Conservation (phyloP, 148 eudicot species). For the Camellia japonica region DNA sequence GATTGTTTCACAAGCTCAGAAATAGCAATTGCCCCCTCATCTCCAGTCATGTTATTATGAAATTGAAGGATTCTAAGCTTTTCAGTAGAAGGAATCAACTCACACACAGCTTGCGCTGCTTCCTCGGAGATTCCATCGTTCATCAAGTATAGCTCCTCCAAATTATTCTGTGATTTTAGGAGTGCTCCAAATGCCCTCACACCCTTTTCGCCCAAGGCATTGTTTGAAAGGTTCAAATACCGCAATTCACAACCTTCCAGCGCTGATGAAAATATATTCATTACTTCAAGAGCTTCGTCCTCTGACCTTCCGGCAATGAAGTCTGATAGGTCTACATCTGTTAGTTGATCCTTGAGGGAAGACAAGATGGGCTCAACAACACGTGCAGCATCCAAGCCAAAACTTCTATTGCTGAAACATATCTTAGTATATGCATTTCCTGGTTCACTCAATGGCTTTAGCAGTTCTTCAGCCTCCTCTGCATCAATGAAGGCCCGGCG, state of each 20-base stretch:
- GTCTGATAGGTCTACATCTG: constrained; percentile 70
- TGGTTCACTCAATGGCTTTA: constrained; percentile 49
- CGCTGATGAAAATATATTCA: constrained; percentile 62
- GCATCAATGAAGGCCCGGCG: constrained; percentile 54
- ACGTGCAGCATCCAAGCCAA: constrained; percentile 66
- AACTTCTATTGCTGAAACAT: constrained; percentile 78
- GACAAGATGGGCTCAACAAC: constrained; percentile 57
- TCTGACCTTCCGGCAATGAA: constrained; percentile 76
- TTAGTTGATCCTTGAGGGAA: constrained; percentile 50
- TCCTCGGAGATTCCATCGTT: constrained; percentile 77
- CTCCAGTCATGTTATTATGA: constrained; percentile 77
- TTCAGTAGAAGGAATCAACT: constrained; percentile 60
- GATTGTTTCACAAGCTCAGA: constrained; percentile 49
- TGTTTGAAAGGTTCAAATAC: constrained; percentile 62
- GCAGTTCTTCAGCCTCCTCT: constrained; percentile 57
- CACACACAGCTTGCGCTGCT: constrained; percentile 61
- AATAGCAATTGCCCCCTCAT: constrained; percentile 73
- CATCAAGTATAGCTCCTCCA: constrained; percentile 76
- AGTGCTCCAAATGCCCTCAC: constrained; percentile 66
- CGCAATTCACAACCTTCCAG: constrained; percentile 52
- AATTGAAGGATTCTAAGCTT: constrained; percentile 60
- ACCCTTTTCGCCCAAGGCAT: constrained; percentile 82
- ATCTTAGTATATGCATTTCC: constrained; percentile 54
- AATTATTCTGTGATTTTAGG: constrained; percentile 50
- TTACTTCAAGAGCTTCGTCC: constrained; percentile 74